Conservation (phyloP, 306 rosid genomes). For the Sechiopsis laciniata region DNA sequence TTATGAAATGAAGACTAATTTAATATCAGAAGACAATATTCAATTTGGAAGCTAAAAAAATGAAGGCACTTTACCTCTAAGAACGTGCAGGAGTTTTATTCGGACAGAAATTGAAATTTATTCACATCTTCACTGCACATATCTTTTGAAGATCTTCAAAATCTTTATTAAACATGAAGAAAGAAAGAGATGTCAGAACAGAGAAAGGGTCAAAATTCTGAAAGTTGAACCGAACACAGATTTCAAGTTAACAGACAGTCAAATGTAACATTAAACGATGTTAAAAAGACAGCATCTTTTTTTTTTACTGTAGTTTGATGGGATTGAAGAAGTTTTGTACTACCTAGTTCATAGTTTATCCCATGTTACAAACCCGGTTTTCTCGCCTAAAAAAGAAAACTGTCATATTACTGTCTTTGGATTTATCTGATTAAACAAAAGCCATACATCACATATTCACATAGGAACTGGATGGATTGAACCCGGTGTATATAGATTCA, state of each 20-base stretch:
- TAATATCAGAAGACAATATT: not conserved
- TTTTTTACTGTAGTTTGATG: constrained; percentile 9
- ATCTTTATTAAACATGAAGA: constrained; percentile 21
- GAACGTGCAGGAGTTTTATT: constrained; percentile 5
- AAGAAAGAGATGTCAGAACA: constrained; percentile 21
- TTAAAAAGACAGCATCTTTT: not conserved
- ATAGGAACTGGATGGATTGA: constrained; percentile 40
- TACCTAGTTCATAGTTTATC: constrained; percentile 3
- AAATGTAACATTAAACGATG: constrained; percentile 14
- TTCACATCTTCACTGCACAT: constrained; percentile 18
- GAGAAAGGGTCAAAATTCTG: constrained; percentile 13
- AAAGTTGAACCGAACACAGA: constrained; percentile 15
- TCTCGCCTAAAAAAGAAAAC: not conserved
- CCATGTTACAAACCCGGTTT: constrained; percentile 3
- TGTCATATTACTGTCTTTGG: not conserved
- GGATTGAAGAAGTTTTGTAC: constrained; percentile 2
- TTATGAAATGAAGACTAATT: not conserved
- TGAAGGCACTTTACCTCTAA: not conserved
- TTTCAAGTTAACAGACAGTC: constrained; percentile 19
- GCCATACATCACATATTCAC: constrained; percentile 57
- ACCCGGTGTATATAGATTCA: too few species aligned
- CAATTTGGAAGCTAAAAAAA: not conserved
- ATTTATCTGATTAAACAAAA: constrained; percentile 23
- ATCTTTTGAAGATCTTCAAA: constrained; percentile 28
- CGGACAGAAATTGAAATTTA: constrained; percentile 11